These are phyloP conservation scores for Termitomyces eurrhizus DNA, from an alignment of 768 basidiomycete genomes.

Conservation along the genomic window DNA sequence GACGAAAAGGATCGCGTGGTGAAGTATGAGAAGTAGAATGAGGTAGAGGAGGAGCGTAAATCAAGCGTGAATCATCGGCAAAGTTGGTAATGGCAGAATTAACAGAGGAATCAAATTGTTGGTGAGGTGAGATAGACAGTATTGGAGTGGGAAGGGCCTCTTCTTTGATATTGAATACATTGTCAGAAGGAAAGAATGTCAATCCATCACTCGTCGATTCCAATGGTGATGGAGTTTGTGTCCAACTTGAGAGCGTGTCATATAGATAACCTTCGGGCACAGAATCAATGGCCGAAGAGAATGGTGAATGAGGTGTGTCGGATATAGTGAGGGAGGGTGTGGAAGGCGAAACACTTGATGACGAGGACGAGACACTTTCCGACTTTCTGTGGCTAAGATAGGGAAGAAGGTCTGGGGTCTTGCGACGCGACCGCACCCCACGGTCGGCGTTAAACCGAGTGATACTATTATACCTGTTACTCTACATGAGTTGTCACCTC, in stretches of 20 bases:
- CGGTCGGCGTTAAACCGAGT: slow-evolving; percentile 44
- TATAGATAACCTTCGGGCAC: slow-evolving; percentile 20
- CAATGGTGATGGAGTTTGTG: slow-evolving; percentile 16
- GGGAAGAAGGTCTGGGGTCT: slow-evolving; percentile 29
- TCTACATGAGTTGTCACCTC: neutral
- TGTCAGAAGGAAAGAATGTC: slow-evolving; percentile 17
- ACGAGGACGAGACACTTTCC: slow-evolving; percentile 35
- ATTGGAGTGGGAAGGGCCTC: slow-evolving; percentile 20
- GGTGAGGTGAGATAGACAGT: slow-evolving; percentile 19
- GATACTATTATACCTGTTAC: slow-evolving; percentile 46
- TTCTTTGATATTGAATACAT: slow-evolving; percentile 17
- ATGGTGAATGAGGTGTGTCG: slow-evolving; percentile 21
- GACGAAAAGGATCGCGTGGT: slow-evolving; percentile 6
- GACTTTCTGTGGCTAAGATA: slow-evolving; percentile 29
- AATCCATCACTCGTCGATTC: slow-evolving; percentile 12
- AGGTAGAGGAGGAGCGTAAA: slow-evolving; percentile 14
- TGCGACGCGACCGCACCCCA: slow-evolving; percentile 30
- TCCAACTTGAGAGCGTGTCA: slow-evolving; percentile 20
- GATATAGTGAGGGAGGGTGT: slow-evolving; percentile 26
- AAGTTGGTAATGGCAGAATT: slow-evolving; percentile 27
- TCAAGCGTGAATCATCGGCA: slow-evolving; percentile 24
- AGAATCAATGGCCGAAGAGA: slow-evolving; percentile 19
- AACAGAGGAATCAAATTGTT: slow-evolving; percentile 30
- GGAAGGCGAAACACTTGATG: slow-evolving; percentile 38
- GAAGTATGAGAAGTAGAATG: neutral